Evolutionary conservation across 139 green algal species (phyloP), one percentile per base, ranked within the genome.

Genomic region (Haematococcus lacustris): DNA sequence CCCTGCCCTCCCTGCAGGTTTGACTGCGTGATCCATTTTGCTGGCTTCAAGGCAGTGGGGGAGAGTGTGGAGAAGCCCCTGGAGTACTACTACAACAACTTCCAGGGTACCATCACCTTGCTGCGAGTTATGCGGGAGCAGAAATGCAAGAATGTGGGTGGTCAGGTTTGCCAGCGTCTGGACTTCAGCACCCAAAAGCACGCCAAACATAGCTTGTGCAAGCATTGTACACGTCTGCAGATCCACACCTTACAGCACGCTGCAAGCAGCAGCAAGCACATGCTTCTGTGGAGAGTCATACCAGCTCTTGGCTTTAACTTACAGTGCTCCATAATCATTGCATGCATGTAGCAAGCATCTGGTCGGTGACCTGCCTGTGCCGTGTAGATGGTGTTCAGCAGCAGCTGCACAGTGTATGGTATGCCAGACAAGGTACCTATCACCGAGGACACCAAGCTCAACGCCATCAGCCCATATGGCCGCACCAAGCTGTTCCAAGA

Each of bases 51-150:
- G 82, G 93, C 93, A 9, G 93, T 98, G 32, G 93, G 93, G 0
- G 93, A 98, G 81, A 90, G 75, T 32, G 91, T 98, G 50, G 74
- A 89, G 41, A 86, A 93, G 75, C 93, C 93, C 0, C 82, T 98
- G 66, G 80, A 88, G 69, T 99, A 99, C 82, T 99, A 99, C 86
- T 76, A 87, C 66, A 97, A 99, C 91, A 99, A 99, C 80, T 86
- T 99, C 26, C 75, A 82, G 26, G 90, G 92, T 39, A 96, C 91
- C 0, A 59, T 97, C 17, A 88, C 90, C 32, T 83, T 99, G 71
- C 66, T 93, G 34, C 84, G 96, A 51, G 77, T 83, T 25, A 96
- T 98, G 90, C 71, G 73, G 35, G 76, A 78, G 68, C 70, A 83
- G 64, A 67, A 70, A 2, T 82, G 71, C 72, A 88, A 88, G 62